These are phyloP conservation scores for Aristolochia californica DNA, from an alignment of 164 flowering plant species.

Conservation along the genomic window DNA sequence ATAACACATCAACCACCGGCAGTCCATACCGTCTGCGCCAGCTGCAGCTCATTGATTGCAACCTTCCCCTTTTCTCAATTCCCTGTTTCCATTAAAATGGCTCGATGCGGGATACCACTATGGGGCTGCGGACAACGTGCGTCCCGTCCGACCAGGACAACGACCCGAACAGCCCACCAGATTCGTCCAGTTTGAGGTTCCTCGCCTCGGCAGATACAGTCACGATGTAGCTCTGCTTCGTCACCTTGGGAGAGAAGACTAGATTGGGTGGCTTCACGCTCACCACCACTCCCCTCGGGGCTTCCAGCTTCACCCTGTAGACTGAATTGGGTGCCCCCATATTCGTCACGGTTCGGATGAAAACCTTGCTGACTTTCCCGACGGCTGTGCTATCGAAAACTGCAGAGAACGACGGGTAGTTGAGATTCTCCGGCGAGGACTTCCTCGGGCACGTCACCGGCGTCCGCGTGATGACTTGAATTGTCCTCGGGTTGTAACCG, in stretches of 20 bases:
- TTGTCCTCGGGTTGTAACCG: conserved; percentile 44
- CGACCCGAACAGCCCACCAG: conserved; percentile 66
- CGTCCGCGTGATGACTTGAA: conserved; percentile 51
- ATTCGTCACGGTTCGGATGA: conserved; percentile 58
- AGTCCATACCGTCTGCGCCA: too few relatives aligned
- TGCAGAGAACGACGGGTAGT: conserved; percentile 69
- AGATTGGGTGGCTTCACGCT: conserved; percentile 56
- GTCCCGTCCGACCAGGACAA: conserved; percentile 73
- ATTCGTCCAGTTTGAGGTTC: conserved; percentile 38
- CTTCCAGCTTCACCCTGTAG: conserved; percentile 34
- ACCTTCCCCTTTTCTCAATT: too few relatives aligned
- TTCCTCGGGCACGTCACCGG: conserved; percentile 41
- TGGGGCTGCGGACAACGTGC: conserved; percentile 76
- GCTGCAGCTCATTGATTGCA: too few relatives aligned
- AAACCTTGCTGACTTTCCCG: conserved; percentile 29
- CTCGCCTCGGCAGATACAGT: conserved; percentile 37
- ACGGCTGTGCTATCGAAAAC: conserved; percentile 23
- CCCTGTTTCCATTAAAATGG: conserved; percentile 35
- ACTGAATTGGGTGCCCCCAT: conserved; percentile 54
- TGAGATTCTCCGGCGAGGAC: conserved; percentile 51
- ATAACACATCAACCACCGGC: neutral
- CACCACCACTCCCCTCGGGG: conserved; percentile 50
- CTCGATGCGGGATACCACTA: conserved; percentile 47
- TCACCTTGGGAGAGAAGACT: conserved; percentile 33
- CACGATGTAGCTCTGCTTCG: conserved; percentile 46